Evolutionary conservation across 768 basidiomycete species (phyloP).

Genomic region (Pisolithus albus): DNA sequence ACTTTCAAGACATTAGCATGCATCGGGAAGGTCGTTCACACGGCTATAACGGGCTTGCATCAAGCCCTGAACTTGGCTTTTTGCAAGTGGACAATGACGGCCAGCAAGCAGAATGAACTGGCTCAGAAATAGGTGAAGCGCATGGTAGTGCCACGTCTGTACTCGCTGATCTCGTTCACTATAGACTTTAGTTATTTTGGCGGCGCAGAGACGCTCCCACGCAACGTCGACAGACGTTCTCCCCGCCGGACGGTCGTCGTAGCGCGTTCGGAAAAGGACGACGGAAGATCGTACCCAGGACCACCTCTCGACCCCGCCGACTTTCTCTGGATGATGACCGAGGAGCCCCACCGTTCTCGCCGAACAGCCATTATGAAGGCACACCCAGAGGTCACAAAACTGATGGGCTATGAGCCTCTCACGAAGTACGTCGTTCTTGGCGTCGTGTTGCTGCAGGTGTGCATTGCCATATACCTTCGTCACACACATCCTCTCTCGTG

Average conservation of each 20-base stretch:
- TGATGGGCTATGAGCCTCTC: slow-evolving; percentile 92
- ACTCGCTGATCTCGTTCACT: background rate
- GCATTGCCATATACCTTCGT: slow-evolving; percentile 57
- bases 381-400: slow-evolving; percentile 90
- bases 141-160: background rate
- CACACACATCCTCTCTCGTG: slow-evolving; percentile 62
- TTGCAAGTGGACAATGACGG: background rate
- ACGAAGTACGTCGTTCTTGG: slow-evolving; percentile 86
- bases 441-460: slow-evolving; percentile 75
- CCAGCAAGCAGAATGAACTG: no score
- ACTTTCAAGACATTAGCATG: slow-evolving; percentile 12
- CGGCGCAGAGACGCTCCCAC: slow-evolving; percentile 70
- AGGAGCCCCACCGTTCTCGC: slow-evolving; percentile 91
- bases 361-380: slow-evolving; percentile 87
- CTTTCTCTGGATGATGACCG: slow-evolving; percentile 96
- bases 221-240: slow-evolving; percentile 37
- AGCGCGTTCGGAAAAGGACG: slow-evolving; percentile 32
- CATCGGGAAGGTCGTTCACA: slow-evolving; percentile 21
- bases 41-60: background rate
- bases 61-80: no score
- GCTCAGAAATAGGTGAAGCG: slow-evolving; percentile 6
- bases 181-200: slow-evolving; percentile 76
- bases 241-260: slow-evolving; percentile 46
- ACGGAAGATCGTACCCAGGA: slow-evolving; percentile 37
- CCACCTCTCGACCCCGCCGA: slow-evolving; percentile 75